Evolutionary conservation across 1,284 basidiomycete species (phyloP), one percentile per base, ranked within the genome.

Genomic region (Ganoderma lucidum): DNA sequence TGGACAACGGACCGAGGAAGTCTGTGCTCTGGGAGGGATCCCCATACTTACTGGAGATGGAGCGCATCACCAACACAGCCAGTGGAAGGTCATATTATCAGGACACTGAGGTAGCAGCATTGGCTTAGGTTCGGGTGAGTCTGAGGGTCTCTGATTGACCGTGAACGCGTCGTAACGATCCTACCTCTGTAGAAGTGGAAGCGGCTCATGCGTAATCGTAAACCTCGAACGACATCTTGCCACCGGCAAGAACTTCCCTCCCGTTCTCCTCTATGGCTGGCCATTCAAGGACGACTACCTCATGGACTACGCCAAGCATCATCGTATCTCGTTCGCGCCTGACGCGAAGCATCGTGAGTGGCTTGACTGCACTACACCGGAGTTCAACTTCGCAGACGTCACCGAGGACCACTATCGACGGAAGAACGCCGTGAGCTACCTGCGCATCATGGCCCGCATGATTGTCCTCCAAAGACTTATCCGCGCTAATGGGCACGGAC

Each of bases 351-450:
- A 10, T 28, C 44, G 10, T 6, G 56, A 61, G 9, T 41, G 37
- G 59, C 59, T 61, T 19, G 39, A 23, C 6, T 61, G 59, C 39
- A 0, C 59, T n/a, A 48, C 37, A 1, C 61, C 23, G 9, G 44
- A 67, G n/a, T 60, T 65, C 64, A 45, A 51, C 64, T 61, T 60
- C 64, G 42, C 44, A 2, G 58, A 65, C 58, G 15, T 65, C 42
- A 59, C 56, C 35, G 44, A 65, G 41, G 58, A 37, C 3, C 56
- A 60, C 44, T 41, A 28, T 8, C 32, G 17, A 8, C 8, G n/a
- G 41, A 19, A 58, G 30, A 17, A 59, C 9, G 5, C 51, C 19
- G 17, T 41, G 5, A 12, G 6, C 19, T 14, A 30, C 28, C 14
- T 65, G 42, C 58, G 44, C 4, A 0, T 9, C 8, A 39, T 39